phyloP scores from a whole-genome alignment of 2,329 filamentous ascomycete species.

The Neocucurbitaria cava region DNA sequence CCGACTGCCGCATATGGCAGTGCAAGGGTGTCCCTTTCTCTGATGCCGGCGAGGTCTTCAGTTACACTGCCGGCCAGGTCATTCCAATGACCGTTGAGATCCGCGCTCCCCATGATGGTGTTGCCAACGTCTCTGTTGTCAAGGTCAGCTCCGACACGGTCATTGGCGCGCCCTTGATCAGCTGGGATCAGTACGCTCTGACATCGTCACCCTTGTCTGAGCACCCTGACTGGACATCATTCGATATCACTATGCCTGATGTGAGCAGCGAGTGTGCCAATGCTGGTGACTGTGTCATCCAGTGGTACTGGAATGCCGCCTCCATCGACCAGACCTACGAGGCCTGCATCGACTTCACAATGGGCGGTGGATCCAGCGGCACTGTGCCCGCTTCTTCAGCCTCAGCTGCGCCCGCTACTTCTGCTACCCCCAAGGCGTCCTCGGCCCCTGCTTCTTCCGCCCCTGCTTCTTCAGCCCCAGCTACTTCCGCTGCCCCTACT shows the following conservation, averaged over 20 bases:
- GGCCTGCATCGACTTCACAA: conserved; percentile 66
- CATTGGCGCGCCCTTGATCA: conserved; percentile 61
- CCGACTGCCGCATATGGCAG: conserved; percentile 62
- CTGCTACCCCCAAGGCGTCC: conserved; percentile 8
- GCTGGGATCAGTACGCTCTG: conserved; percentile 63
- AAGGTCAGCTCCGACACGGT: conserved; percentile 60
- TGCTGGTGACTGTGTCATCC: conserved; percentile 62
- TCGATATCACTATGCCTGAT: conserved; percentile 63
- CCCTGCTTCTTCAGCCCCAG: too few relatives aligned
- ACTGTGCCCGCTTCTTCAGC: conserved; percentile 17
- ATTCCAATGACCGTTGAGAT: conserved; percentile 57
- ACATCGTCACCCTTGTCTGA: conserved; percentile 51
- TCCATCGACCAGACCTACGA: conserved; percentile 68
- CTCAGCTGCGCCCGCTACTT: conserved; percentile 9
- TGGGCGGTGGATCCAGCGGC: conserved; percentile 43
- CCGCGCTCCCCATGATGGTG: conserved; percentile 61
- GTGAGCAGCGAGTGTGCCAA: conserved; percentile 56
- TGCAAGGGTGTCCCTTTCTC: conserved; percentile 66
- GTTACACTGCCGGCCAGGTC: conserved; percentile 59
- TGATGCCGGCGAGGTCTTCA: conserved; percentile 60
- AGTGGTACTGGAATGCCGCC: conserved; percentile 68
- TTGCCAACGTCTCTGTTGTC: conserved; percentile 66
- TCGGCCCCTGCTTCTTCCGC: too few relatives aligned
- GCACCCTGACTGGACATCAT: conserved; percentile 54
- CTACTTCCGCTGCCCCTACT: conserved; percentile 8